Evolutionary conservation across 2,329 filamentous ascomycete genomes (phyloP).

Genomic region (Aureobasidium mangrovei): DNA sequence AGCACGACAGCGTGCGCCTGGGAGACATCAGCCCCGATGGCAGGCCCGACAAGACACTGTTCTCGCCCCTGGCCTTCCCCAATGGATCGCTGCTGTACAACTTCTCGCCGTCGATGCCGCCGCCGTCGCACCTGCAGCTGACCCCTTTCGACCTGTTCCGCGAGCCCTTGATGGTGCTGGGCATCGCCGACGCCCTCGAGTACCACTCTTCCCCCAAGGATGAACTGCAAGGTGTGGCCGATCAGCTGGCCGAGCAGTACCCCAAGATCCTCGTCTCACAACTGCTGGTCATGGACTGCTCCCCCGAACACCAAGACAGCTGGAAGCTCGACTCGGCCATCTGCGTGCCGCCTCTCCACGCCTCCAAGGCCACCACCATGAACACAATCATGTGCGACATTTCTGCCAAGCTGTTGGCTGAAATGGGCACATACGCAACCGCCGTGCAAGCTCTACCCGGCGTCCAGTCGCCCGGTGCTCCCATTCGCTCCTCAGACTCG

Average conservation of each 20-base stretch:
- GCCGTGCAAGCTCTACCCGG: slow-evolving; percentile 48
- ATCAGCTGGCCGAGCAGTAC: slow-evolving; percentile 49
- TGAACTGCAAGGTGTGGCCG: slow-evolving; percentile 23
- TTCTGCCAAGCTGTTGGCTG: slow-evolving; percentile 36
- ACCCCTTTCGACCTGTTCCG: slow-evolving; percentile 87
- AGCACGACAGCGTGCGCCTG: slow-evolving; percentile 72
- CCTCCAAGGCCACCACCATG: slow-evolving; percentile 63
- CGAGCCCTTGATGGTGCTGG: slow-evolving; percentile 74
- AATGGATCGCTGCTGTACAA: slow-evolving; percentile 82
- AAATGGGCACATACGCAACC: slow-evolving; percentile 40
- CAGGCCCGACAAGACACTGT: slow-evolving; percentile 83
- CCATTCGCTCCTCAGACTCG: slow-evolving; percentile 27
- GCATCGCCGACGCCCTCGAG: slow-evolving; percentile 73
- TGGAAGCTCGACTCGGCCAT: slow-evolving; percentile 55
- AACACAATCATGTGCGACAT: slow-evolving; percentile 39
- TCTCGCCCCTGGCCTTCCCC: slow-evolving; percentile 82
- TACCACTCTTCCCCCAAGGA: slow-evolving; percentile 38
- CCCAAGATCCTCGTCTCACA: slow-evolving; percentile 70
- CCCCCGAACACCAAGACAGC: slow-evolving; percentile 47
- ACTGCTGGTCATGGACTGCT: slow-evolving; percentile 70
- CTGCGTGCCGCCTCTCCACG: slow-evolving; percentile 58
- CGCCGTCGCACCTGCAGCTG: slow-evolving; percentile 68
- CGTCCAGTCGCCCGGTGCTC: slow-evolving; percentile 64
- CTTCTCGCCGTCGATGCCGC: slow-evolving; percentile 68
- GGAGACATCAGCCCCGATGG: slow-evolving; percentile 80